Evolutionary conservation across 75 land plant genomes (phyloP).

Genomic region (Sequoia sempervirens): DNA sequence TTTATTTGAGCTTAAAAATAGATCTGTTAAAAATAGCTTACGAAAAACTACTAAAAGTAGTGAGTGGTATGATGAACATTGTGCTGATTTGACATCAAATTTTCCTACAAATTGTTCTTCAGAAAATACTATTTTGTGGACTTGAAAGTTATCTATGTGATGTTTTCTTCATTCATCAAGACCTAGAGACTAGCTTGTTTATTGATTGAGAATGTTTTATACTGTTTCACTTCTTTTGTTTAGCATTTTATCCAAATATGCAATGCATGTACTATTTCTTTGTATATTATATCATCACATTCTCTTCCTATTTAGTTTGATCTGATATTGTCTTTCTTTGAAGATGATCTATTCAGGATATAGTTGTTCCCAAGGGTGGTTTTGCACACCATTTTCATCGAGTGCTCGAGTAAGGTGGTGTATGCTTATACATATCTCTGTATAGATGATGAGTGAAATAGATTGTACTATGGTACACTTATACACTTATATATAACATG

Average conservation of each 20-base stretch:
- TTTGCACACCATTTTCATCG: conserved; percentile 77
- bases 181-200: background rate
- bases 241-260: background rate
- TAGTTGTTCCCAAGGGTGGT: conserved; percentile 96
- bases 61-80: no score
- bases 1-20: no score
- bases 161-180: background rate
- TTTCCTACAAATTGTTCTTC: no score
- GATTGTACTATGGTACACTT: background rate
- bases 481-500: background rate
- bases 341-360: conserved; percentile 91
- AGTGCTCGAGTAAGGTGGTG: conserved; percentile 71
- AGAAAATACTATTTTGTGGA: background rate
- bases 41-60: no score
- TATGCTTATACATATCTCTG: conserved; percentile 1
- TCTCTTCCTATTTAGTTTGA: background rate
- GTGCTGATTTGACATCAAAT: no score
- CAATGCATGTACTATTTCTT: background rate
- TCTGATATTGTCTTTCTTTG: background rate
- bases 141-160: background rate
- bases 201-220: background rate
- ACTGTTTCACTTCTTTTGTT: background rate
- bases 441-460: background rate
- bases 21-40: no score
- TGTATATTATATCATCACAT: background rate